phyloP scores from a whole-genome alignment of 1,284 basidiomycete genomes.

The Sporisorium sorghi region DNA sequence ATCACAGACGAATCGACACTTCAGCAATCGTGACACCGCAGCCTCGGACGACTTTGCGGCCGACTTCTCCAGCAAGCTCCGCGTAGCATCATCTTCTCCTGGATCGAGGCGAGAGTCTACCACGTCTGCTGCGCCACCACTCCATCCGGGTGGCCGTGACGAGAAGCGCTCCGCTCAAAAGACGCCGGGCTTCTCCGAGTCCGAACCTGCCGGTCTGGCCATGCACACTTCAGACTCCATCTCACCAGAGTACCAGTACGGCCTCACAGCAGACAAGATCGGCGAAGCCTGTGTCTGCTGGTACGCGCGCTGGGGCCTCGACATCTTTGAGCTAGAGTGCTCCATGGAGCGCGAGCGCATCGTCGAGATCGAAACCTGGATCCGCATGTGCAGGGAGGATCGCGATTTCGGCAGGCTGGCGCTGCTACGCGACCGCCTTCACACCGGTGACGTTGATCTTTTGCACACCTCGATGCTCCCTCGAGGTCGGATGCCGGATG shows the following conservation, averaged over 20 bases:
- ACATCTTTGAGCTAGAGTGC: slow-evolving; percentile 80
- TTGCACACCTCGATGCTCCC: slow-evolving; percentile 49
- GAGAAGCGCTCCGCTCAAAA: slow-evolving; percentile 25
- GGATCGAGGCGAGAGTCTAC: slow-evolving; percentile 4
- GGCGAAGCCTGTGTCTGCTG: slow-evolving; percentile 89
- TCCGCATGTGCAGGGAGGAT: slow-evolving; percentile 33
- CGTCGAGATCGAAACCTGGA: slow-evolving; percentile 43
- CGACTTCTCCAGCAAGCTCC: slow-evolving; percentile 25
- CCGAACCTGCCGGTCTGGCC: slow-evolving; percentile 7
- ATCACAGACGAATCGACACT: background rate
- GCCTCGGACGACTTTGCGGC: slow-evolving; percentile 62
- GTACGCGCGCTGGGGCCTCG: slow-evolving; percentile 85
- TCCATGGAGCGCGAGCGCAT: slow-evolving; percentile 62
- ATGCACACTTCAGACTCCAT: background rate
- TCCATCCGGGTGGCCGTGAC: slow-evolving; percentile 9
- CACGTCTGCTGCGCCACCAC: background rate
- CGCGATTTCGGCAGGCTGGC: slow-evolving; percentile 28
- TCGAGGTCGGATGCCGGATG: slow-evolving; percentile 48
- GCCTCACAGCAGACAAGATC: slow-evolving; percentile 85
- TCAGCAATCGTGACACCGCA: background rate
- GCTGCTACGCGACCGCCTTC: slow-evolving; percentile 37
- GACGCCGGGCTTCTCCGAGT: slow-evolving; percentile 34
- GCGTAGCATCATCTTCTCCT: slow-evolving; percentile 8
- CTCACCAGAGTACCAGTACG: slow-evolving; percentile 68
- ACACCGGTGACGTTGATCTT: slow-evolving; percentile 49